Conservation (phyloP, 176 grass and related monocot species). For the Zoysia pacifica region DNA sequence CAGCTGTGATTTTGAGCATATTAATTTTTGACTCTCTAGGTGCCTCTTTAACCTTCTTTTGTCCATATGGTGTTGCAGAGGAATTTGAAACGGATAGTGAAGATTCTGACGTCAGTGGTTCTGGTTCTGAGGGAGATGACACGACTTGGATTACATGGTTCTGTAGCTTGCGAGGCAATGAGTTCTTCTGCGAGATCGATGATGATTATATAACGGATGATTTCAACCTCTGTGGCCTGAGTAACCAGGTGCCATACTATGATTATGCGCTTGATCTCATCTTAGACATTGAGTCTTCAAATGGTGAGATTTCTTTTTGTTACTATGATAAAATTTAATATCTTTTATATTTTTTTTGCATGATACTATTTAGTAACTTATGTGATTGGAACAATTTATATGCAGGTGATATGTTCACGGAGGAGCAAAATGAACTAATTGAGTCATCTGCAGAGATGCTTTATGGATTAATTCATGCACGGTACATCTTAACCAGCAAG, state of each 20-base stretch:
- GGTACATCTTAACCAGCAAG: slow-evolving; percentile 93
- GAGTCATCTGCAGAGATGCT: slow-evolving; percentile 99
- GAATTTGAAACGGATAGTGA: slow-evolving; percentile 82
- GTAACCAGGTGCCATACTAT: slow-evolving; percentile 91
- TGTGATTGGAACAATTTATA: slow-evolving; percentile 14
- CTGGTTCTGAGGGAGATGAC: slow-evolving; percentile 70
- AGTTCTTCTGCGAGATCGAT: slow-evolving; percentile 97
- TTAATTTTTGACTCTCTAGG: not conserved
- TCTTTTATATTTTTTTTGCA: not conserved
- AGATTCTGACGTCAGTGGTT: slow-evolving; percentile 88
- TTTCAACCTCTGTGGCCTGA: slow-evolving; percentile 95
- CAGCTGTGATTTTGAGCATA: slow-evolving; percentile 4
- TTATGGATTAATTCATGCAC: slow-evolving; percentile 91
- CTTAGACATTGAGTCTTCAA: slow-evolving; percentile 93
- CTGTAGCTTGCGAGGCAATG: slow-evolving; percentile 85
- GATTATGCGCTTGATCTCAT: slow-evolving; percentile 98
- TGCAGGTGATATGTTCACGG: slow-evolving; percentile 86
- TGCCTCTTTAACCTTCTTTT: slow-evolving; percentile 9
- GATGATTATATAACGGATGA: slow-evolving; percentile 98
- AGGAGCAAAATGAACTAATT: slow-evolving; percentile 93
- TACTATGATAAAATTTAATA: not conserved
- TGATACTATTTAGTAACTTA: not conserved
- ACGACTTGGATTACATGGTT: slow-evolving; percentile 99
- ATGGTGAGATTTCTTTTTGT: slow-evolving; percentile 58
- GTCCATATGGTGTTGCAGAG: slow-evolving; percentile 47